phyloP scores from a whole-genome alignment of 83 land plant species.

The Isoetes engelmannii region DNA sequence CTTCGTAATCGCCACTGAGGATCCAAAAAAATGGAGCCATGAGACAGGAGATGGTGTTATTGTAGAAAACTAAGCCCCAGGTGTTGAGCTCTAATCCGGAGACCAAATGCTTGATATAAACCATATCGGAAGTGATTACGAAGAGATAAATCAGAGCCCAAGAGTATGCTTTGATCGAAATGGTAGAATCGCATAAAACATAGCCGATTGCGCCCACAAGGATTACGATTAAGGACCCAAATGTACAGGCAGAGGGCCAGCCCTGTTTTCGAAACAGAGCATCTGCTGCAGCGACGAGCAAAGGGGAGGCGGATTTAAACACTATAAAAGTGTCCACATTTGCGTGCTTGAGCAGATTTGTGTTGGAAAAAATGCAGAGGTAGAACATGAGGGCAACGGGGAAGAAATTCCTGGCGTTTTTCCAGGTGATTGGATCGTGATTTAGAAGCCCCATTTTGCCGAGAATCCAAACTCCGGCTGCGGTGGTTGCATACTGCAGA shows the following conservation, averaged over 20 bases:
- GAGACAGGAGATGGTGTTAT: slow-evolving; percentile 63
- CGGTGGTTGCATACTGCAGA: slow-evolving; percentile 69
- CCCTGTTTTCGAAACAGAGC: slow-evolving; percentile 70
- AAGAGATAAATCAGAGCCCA: slow-evolving; percentile 86
- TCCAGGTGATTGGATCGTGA: slow-evolving; percentile 57
- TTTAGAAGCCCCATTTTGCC: slow-evolving; percentile 50
- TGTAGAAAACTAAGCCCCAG: slow-evolving; percentile 85
- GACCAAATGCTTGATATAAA: slow-evolving; percentile 92
- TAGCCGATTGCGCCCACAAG: slow-evolving; percentile 82
- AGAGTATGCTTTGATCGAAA: slow-evolving; percentile 70
- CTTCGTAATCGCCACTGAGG: slow-evolving; percentile 56
- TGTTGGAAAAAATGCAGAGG: slow-evolving; percentile 80
- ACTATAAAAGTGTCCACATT: slow-evolving; percentile 93
- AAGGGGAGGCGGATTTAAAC: slow-evolving; percentile 74
- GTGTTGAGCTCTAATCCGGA: slow-evolving; percentile 81
- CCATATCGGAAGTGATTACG: slow-evolving; percentile 89
- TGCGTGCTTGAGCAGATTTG: slow-evolving; percentile 82
- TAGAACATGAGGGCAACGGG: slow-evolving; percentile 78
- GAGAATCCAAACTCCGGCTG: slow-evolving; percentile 54
- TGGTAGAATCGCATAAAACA: slow-evolving; percentile 67
- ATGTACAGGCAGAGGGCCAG: slow-evolving; percentile 64
- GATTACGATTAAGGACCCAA: slow-evolving; percentile 50
- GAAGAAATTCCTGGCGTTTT: slow-evolving; percentile 65
- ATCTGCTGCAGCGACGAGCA: slow-evolving; percentile 80
- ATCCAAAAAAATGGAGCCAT: slow-evolving; percentile 73